These are phyloP conservation scores for Apiotrichum siamense DNA, from an alignment of 1,284 basidiomycete species.

Conservation along the genomic window DNA sequence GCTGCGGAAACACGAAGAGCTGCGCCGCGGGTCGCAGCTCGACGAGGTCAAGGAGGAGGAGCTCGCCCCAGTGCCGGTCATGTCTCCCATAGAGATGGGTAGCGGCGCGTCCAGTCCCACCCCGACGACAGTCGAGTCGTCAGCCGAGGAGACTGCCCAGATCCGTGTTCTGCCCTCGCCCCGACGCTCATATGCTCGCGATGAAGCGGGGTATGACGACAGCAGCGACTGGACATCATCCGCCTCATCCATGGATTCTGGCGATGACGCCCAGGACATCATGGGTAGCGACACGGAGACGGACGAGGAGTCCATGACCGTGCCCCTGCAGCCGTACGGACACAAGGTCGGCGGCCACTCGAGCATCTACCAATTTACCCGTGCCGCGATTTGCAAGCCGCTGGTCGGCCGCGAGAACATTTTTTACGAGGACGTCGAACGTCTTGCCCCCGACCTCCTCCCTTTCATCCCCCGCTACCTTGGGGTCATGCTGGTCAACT, in stretches of 20 bases:
- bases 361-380: constrained; percentile 97
- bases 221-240: constrained; percentile 12
- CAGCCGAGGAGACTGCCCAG: not conserved
- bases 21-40: not conserved
- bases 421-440: constrained; percentile 95
- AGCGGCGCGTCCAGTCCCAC: not conserved
- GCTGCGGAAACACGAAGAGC: not conserved
- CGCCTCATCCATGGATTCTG: not conserved
- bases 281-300: constrained; percentile 20
- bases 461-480: constrained; percentile 94
- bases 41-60: constrained; percentile 11
- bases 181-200: not conserved
- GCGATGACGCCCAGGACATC: not conserved
- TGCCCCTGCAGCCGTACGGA: constrained; percentile 89
- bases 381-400: constrained; percentile 97
- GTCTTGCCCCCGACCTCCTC: constrained; percentile 81
- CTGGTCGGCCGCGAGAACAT: constrained; percentile 93
- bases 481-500: constrained; percentile 96
- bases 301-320: constrained; percentile 61
- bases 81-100: not conserved
- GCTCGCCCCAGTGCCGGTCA: not conserved
- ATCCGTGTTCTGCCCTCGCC: constrained; percentile 6
- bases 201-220: constrained; percentile 4
- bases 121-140: not conserved
- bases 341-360: constrained; percentile 98